Evolutionary conservation across 768 basidiomycete species (phyloP).

Genomic region (Leccinum truebloodii): DNA sequence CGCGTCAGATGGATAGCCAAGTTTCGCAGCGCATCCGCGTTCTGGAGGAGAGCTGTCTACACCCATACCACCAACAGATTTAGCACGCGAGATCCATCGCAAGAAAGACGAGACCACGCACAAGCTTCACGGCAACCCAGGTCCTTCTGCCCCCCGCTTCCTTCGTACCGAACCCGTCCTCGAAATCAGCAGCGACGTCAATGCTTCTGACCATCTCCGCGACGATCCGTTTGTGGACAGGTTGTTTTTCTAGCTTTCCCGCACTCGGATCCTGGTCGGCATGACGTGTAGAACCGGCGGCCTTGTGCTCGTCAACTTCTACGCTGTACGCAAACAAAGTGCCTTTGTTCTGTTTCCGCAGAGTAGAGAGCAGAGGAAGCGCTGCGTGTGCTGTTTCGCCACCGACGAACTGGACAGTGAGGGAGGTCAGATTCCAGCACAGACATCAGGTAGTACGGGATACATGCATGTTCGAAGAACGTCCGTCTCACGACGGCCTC

Average conservation of each 20-base stretch:
- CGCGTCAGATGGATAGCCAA: slow-evolving; percentile 60
- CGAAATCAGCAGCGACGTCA: slow-evolving; percentile 80
- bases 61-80: neutral
- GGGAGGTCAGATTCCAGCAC: neutral
- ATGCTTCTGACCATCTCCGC: slow-evolving; percentile 77
- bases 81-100: neutral
- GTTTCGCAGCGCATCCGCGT: slow-evolving; percentile 58
- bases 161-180: slow-evolving; percentile 44
- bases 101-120: slow-evolving; percentile 33
- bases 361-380: slow-evolving; percentile 58
- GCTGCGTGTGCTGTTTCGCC: slow-evolving; percentile 77
- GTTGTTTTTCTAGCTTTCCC: slow-evolving; percentile 19
- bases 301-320: slow-evolving; percentile 70
- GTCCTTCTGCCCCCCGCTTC: slow-evolving; percentile 51
- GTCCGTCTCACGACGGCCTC: slow-evolving; percentile 73
- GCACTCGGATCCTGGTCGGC: slow-evolving; percentile 3
- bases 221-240: slow-evolving; percentile 61
- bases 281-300: slow-evolving; percentile 31
- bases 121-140: slow-evolving; percentile 87
- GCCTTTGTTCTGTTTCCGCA: slow-evolving; percentile 73
- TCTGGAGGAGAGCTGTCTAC: slow-evolving; percentile 70
- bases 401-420: slow-evolving; percentile 72
- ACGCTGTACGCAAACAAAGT: slow-evolving; percentile 82
- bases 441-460: neutral
- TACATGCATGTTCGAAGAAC: slow-evolving; percentile 79